Conservation (phyloP, 257 asterid species). For the Handroanthus guayacan region DNA sequence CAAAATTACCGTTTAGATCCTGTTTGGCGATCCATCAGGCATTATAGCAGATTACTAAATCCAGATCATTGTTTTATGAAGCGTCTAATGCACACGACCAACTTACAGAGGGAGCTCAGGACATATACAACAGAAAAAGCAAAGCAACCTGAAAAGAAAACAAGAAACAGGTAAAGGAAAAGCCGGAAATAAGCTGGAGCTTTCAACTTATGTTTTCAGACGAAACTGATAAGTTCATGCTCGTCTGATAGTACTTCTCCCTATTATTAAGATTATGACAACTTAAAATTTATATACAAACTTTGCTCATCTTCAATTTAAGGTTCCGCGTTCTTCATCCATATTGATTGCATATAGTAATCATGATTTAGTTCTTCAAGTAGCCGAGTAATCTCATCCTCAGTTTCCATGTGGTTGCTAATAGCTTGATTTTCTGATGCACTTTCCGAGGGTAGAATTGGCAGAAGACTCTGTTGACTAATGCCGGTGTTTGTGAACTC, state of each 20-base stretch:
- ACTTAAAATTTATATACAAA: too few relatives aligned
- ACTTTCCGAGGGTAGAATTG: conserved; percentile 22
- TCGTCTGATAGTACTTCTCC: too few relatives aligned
- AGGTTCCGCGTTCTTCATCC: conserved; percentile 36
- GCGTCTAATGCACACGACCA: background rate
- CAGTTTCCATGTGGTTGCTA: conserved; percentile 36
- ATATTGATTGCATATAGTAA: conserved; percentile 26
- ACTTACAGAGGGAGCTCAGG: background rate
- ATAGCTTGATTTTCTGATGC: conserved; percentile 33
- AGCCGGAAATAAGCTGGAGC: background rate
- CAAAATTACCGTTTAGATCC: too few relatives aligned
- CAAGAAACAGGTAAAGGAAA: background rate
- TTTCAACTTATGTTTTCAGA: background rate
- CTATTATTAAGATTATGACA: too few relatives aligned
- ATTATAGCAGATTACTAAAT: too few relatives aligned
- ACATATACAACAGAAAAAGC: too few relatives aligned
- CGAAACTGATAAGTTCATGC: background rate
- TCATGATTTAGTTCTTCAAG: conserved; percentile 44
- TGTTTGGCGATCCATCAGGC: too few relatives aligned
- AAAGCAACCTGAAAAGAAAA: background rate
- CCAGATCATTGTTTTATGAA: too few relatives aligned
- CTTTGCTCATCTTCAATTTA: conserved; percentile 3
- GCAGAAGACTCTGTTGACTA: conserved; percentile 20
- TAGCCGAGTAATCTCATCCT: conserved; percentile 35
- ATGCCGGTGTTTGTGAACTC: background rate